A percentile compares a stretch with the other conserved stretches of the same genome.
Conservation (phyloP, 129 eudicot species). For the sunflower (Helianthus annuus) region HanXRQr2.0-SUNRISE NC_035438.2:47819953-47820452, state of each 20-base stretch:
- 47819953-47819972: conserved; percentile 37
- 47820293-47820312: not conserved
- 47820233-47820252: conserved; percentile 28
- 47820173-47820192: not conserved
- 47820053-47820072: not conserved
- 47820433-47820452: too few relatives aligned
- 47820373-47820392: too few relatives aligned
- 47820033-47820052: not conserved
- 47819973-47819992: conserved; percentile 39
- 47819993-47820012: conserved; percentile 38
- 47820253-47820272: not conserved
- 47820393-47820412: too few relatives aligned
- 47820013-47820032: conserved; percentile 46
- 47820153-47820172: not conserved
- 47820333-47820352: too few relatives aligned
- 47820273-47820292: not conserved
- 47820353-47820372: too few relatives aligned
- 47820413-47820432: too few relatives aligned
- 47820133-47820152: not conserved
- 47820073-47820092: not conserved
- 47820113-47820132: not conserved
- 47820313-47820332: not conserved
- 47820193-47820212: conserved; percentile 28
- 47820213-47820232: conserved; percentile 35
- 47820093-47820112: not conserved